These are phyloP conservation scores for Globisporangium echinulatum DNA, from an alignment of 352 stramenopile genomes.

Conservation along the genomic window DNA sequence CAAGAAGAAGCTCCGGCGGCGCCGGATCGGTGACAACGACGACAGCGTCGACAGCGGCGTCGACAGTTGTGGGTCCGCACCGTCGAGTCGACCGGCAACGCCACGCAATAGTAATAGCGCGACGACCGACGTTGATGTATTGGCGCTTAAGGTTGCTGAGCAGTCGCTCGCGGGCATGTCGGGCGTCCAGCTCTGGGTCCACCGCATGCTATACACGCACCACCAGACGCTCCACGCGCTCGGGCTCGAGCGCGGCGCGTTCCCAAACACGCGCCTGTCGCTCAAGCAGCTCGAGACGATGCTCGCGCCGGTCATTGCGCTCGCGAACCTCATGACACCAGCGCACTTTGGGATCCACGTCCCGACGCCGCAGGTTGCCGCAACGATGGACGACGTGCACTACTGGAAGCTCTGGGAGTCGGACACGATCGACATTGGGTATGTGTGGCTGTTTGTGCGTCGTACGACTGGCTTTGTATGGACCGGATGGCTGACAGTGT, in stretches of 20 bases:
- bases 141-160: slow-evolving; percentile 29
- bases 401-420: slow-evolving; percentile 86
- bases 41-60: too few relatives aligned
- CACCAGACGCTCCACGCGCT: slow-evolving; percentile 48
- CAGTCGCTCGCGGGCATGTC: slow-evolving; percentile 50
- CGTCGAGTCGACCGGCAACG: slow-evolving; percentile 6
- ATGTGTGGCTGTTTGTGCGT: not conserved
- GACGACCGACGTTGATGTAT: slow-evolving; percentile 15
- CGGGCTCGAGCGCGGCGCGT: slow-evolving; percentile 36
- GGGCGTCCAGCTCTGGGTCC: slow-evolving; percentile 62
- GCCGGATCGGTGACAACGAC: slow-evolving; percentile 7
- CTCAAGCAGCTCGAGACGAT: slow-evolving; percentile 68
- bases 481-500: too few relatives aligned
- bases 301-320: slow-evolving; percentile 47
- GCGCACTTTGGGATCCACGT: slow-evolving; percentile 71
- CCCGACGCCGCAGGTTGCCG: slow-evolving; percentile 53
- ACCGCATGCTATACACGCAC: slow-evolving; percentile 60
- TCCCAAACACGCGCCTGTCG: slow-evolving; percentile 66
- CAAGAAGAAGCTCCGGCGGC: slow-evolving; percentile 7
- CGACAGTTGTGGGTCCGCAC: too few relatives aligned
- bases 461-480: too few relatives aligned
- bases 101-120: slow-evolving; percentile 6
- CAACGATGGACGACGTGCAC: slow-evolving; percentile 72
- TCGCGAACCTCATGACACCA: slow-evolving; percentile 48
- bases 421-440: slow-evolving; percentile 79